Base-by-base conservation (phyloP, 2,329 filamentous ascomycete species). In the Byssochlamys sp. region DNA sequence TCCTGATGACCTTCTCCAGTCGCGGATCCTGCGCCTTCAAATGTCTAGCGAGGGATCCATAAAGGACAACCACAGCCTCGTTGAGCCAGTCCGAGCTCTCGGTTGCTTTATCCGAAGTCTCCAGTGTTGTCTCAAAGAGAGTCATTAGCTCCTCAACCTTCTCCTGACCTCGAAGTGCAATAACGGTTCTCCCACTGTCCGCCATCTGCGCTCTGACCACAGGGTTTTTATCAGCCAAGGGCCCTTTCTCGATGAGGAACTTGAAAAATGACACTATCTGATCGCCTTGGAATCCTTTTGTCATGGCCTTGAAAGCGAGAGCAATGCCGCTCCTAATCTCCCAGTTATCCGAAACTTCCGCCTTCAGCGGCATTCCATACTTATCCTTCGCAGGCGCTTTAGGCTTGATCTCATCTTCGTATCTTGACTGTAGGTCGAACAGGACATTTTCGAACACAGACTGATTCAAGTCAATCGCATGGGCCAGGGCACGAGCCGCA, bases 31-130 rank as follows among this genome's bases (percentile, higher is more conserved):
- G 90, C 6, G 85, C 75, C 63, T 88, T 84, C 59, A 99, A 77
- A 77, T 99, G 94, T 55, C 89, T 85, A 50, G 91, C 94, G 39
- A 99, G 78, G 55, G 95, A 92, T 70, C 94, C 94, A 66, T 99
- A 99, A 71, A 99, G 87, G 65, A 99, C 94, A 65, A 99, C 91
- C 55, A 99, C 91, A 19, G 95, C 94, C 75, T 99, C 94, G 65
- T 96, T 96, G 61, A 97, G 88, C 59, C 90, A 84, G 72, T 99
- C 95, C 19, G 89, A 86, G 56, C 87, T 84, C 63, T 91, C 85
- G 0, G 87, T 91, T 58, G 85, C 87, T 69, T 88, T 89, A 71
- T 94, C 90, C 2, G 91, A 88, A 2, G 85, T 86, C 68, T 92
- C 91, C n/a, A 99, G 79, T 0, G 90, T 91, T 26, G 81, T 82